Evolutionary conservation across 2,329 filamentous ascomycete genomes (phyloP), one percentile per base, ranked within the genome.

Genomic region (Thielaviopsis ethacetica): DNA sequence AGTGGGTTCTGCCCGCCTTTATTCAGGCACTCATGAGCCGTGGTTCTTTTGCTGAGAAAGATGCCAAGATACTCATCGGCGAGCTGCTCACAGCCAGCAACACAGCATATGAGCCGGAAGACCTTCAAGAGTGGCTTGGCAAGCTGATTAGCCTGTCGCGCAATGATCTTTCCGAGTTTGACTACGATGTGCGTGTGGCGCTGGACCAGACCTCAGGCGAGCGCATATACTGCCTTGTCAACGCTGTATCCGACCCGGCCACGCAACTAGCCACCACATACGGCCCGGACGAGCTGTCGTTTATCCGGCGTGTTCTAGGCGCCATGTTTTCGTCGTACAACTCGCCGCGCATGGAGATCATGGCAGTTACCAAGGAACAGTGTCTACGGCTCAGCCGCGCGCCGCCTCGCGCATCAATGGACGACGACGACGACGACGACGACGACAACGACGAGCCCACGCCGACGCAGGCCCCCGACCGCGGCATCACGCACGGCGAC

Each of bases 291-390:
- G 91, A 97, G 72, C 87, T 97, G 34, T 82, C 86, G 0, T 98
- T 89, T 68, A 81, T 97, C 58, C 93, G 94, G 71, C 79, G 93
- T 9, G 70, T 96, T 2, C 79, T 98, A 0, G 91, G 96, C 68
- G 83, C 80, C 65, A 95, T 98, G 81, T 98, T 97, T 68, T 88
- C 94, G 63, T 85, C 81, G 21, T 83, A 89, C 73, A 97, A 97
- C 67, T 88, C 84, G 0, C 77, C 76, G 9, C 76, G 82, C n/a
- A 81, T 83, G 66, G 91, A 98, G 71, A 80, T 89, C 26, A 84
- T 96, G 80, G 90, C 88, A 3, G 74, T 97, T 3, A 86, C 82
- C 13, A 79, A 81, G 52, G 88, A 89, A 69, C 84, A 95, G 66
- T 91, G 91, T 2, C 75, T 86, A 57, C 84, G 88, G 64, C 72